Conservation (phyloP, 1,139 yeast genomes). For the Pichia sp. region DNA sequence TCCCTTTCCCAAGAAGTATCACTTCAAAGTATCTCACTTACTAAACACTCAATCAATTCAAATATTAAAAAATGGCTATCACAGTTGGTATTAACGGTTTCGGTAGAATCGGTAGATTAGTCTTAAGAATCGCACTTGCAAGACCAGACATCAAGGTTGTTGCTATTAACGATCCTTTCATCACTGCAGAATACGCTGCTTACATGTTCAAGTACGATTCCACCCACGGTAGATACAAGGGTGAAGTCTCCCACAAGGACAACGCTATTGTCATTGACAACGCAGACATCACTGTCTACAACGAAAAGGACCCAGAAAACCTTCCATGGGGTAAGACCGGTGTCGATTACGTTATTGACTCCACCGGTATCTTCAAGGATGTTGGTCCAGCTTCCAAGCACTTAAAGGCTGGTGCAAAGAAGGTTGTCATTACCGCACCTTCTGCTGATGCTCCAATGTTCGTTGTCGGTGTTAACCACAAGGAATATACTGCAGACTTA, state of each 20-base stretch:
- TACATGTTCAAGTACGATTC: conserved; percentile 89
- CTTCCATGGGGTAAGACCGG: conserved; percentile 79
- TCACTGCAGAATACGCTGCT: conserved; percentile 75
- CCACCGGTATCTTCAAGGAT: conserved; percentile 84
- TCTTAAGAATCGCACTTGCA: conserved; percentile 65
- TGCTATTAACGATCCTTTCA: conserved; percentile 81
- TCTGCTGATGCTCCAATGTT: conserved; percentile 86
- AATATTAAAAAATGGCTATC: conserved; percentile 34
- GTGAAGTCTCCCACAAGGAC: conserved; percentile 58
- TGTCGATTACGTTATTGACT: conserved; percentile 75
- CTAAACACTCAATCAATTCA: conserved; percentile 3
- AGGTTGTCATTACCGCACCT: conserved; percentile 83
- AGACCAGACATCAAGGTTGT: conserved; percentile 70
- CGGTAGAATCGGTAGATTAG: conserved; percentile 85
- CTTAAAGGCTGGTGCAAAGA: conserved; percentile 83
- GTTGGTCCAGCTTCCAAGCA: conserved; percentile 75
- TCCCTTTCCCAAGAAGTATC: too few species aligned
- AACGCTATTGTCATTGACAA: conserved; percentile 61
- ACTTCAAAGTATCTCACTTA: conserved; percentile 4
- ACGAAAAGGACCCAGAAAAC: conserved; percentile 74
- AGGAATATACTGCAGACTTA: conserved; percentile 63
- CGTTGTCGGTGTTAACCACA: conserved; percentile 80
- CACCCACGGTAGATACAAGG: conserved; percentile 72
- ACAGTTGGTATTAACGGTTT: conserved; percentile 81
- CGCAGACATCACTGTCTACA: conserved; percentile 59